phyloP scores from a whole-genome alignment of 805 yeast species.

The Saccharomycopsis guyanensis region DNA sequence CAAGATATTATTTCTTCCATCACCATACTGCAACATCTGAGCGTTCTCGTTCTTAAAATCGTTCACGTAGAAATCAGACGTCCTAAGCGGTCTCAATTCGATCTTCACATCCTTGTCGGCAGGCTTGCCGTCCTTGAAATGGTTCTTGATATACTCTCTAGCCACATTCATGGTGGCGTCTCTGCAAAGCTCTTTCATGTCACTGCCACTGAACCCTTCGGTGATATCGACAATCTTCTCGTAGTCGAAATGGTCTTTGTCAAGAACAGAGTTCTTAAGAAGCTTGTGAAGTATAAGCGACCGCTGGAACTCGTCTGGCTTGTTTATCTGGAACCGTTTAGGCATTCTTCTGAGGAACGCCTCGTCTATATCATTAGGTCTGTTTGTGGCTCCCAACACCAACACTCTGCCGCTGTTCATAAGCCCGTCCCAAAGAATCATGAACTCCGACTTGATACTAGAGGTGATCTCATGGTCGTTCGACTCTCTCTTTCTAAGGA shows the following conservation, averaged over 20 bases:
- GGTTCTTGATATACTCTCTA: slow-evolving; percentile 68
- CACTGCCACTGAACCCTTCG: slow-evolving; percentile 82
- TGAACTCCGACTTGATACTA: slow-evolving; percentile 89
- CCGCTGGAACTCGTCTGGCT: slow-evolving; percentile 67
- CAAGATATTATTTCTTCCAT: not conserved
- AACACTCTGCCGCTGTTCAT: slow-evolving; percentile 68
- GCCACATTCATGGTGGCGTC: slow-evolving; percentile 90
- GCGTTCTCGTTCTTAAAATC: slow-evolving; percentile 21
- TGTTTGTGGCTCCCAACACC: slow-evolving; percentile 91
- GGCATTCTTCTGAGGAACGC: slow-evolving; percentile 94
- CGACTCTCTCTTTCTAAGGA: slow-evolving; percentile 75
- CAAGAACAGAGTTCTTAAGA: slow-evolving; percentile 57
- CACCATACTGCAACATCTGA: slow-evolving; percentile 7
- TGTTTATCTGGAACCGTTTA: slow-evolving; percentile 69
- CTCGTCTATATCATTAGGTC: slow-evolving; percentile 84
- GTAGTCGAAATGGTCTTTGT: slow-evolving; percentile 47
- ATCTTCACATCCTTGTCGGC: slow-evolving; percentile 30
- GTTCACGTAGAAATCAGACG: slow-evolving; percentile 52
- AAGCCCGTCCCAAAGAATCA: slow-evolving; percentile 97
- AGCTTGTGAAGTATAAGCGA: slow-evolving; percentile 61
- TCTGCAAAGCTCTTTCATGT: slow-evolving; percentile 81
- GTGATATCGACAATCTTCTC: slow-evolving; percentile 55
- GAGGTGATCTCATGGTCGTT: slow-evolving; percentile 94
- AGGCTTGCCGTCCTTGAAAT: slow-evolving; percentile 36
- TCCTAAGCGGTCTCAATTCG: slow-evolving; percentile 53